Evolutionary conservation across 139 green algal species (phyloP).

Genomic region (Edaphochlamys debaryana): DNA sequence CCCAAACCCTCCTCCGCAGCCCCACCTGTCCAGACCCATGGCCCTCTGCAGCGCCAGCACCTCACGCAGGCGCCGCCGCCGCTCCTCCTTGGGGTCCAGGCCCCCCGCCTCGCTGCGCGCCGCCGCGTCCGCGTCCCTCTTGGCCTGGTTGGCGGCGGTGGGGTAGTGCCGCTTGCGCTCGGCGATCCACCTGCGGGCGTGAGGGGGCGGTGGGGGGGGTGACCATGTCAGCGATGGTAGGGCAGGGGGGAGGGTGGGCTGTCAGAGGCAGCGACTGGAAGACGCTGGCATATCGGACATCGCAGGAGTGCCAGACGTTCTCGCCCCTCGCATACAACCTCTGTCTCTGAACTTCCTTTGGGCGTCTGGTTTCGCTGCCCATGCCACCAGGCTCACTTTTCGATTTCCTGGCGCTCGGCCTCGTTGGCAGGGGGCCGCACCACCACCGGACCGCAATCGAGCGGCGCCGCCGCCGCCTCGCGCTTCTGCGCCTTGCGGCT

Average conservation of each 20-base stretch:
- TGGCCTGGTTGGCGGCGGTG: constrained; percentile 49
- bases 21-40: constrained; percentile 47
- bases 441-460: constrained; percentile 36
- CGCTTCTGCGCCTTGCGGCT: constrained; percentile 38
- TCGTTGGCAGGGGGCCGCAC: constrained; percentile 47
- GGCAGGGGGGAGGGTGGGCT: no score
- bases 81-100: constrained; percentile 43
- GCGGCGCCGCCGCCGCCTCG: not conserved
- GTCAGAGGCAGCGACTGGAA: no score
- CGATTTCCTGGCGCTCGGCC: constrained; percentile 57
- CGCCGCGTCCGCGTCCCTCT: constrained; percentile 3
- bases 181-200: constrained; percentile 58
- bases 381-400: constrained; percentile 48
- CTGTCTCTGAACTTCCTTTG: no score
- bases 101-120: constrained; percentile 30
- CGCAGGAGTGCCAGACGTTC: no score
- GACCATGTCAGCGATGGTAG: not conserved
- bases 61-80: constrained; percentile 43
- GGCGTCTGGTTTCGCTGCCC: no score
- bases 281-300: no score
- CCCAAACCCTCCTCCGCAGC: not conserved
- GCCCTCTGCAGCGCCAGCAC: constrained; percentile 58
- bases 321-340: no score
- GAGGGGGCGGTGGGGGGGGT: not conserved
- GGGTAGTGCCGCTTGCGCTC: constrained; percentile 58